Evolutionary conservation across 495 filamentous ascomycete genomes (phyloP).

Genomic region (Delitschia confertaspora): DNA sequence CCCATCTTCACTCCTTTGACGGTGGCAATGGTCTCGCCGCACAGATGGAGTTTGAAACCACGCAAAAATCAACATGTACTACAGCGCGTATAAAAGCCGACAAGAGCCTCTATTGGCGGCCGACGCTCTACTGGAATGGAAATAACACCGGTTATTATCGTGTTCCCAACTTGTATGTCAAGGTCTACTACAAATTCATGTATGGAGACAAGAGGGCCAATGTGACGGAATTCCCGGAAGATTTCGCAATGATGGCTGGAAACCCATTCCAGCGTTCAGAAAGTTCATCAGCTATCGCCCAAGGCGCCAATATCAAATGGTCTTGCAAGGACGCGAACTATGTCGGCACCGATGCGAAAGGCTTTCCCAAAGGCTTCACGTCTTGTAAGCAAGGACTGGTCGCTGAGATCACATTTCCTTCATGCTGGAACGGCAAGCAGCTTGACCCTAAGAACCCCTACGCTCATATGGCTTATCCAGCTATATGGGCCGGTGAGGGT

Average conservation of each 20-base stretch:
- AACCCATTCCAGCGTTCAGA: conserved; percentile 9
- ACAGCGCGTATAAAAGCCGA: conserved; percentile 24
- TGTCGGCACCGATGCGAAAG: conserved; percentile 10
- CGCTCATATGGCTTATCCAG: conserved; percentile 25
- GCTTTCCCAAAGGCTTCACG: conserved; percentile 25
- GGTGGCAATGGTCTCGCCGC: conserved; percentile 20
- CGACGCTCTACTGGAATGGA: conserved; percentile 25
- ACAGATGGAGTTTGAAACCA: conserved; percentile 12
- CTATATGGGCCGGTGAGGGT: conserved; percentile 5
- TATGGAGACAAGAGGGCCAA: conserved; percentile 21
- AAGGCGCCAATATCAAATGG: conserved; percentile 17
- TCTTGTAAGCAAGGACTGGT: conserved; percentile 23
- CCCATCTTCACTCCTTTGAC: conserved; percentile 27
- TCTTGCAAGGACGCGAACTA: conserved; percentile 24
- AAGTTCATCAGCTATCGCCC: background rate
- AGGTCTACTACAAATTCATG: conserved; percentile 27
- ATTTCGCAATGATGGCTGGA: conserved; percentile 24
- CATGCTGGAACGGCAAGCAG: conserved; percentile 25
- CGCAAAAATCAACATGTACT: conserved; percentile 18
- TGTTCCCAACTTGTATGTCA: conserved; percentile 21
- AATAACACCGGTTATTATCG: conserved; percentile 26
- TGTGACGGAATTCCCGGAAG: conserved; percentile 19
- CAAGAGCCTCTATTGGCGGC: conserved; percentile 25
- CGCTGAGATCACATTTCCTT: conserved; percentile 23
- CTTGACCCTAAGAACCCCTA: conserved; percentile 16